Percentiles rank a stretch among this genome's conserved stretches.
Conservation (phyloP, 257 asterid species). For the Nicotiana paniculata region DNA sequence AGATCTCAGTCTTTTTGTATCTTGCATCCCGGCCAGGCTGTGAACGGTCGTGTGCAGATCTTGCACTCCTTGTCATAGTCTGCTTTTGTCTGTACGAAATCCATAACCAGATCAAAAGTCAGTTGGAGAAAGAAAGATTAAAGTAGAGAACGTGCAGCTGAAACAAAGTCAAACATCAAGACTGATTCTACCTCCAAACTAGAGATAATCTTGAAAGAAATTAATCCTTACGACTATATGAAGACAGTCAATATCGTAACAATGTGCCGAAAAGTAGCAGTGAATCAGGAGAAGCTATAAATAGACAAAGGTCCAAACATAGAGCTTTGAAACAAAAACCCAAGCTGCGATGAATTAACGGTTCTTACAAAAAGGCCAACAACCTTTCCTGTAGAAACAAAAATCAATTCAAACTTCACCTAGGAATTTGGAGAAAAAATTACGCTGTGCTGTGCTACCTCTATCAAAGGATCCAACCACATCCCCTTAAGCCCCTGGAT, state of each 20-base stretch:
- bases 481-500: not conserved
- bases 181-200: not conserved
- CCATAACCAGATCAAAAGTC: not conserved
- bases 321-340: not conserved
- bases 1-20: constrained; percentile 85
- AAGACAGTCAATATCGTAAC: not conserved
- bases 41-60: constrained; percentile 94
- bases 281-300: not conserved
- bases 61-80: constrained; percentile 96
- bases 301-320: not conserved
- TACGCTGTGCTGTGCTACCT: not conserved
- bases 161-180: not conserved
- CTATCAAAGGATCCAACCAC: not conserved
- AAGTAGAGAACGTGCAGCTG: not conserved
- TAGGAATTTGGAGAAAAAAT: not conserved
- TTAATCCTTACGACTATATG: not conserved
- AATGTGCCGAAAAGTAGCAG: not conserved
- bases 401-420: not conserved
- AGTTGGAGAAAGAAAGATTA: not conserved
- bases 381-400: not conserved
- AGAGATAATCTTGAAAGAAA: not conserved
- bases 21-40: constrained; percentile 99
- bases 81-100: constrained; percentile 66
- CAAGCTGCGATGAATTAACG: not conserved
- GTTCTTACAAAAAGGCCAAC: not conserved